These are phyloP conservation scores for Hypomontagnella monticulosa DNA, from an alignment of 495 filamentous ascomycete genomes.

Conservation along the genomic window DNA sequence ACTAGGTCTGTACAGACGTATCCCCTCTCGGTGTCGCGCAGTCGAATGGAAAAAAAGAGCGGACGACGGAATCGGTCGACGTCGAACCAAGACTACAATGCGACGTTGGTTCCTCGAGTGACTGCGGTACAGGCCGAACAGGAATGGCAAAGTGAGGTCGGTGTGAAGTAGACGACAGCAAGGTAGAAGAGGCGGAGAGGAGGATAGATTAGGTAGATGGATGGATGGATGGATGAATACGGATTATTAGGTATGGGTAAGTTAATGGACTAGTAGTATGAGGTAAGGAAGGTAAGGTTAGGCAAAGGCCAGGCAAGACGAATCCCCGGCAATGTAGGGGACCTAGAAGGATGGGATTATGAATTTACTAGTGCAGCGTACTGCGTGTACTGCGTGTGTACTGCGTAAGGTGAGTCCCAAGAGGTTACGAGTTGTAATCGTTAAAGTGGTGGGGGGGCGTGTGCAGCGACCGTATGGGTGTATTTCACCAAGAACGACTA, in stretches of 20 bases:
- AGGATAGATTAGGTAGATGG: not conserved
- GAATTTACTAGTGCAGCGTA: constrained; percentile 21
- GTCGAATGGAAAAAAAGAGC: constrained; percentile 22
- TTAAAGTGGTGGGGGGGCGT: constrained; percentile 1
- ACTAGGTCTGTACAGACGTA: constrained; percentile 5
- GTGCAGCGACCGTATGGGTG: no score
- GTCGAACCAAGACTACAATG: constrained; percentile 12
- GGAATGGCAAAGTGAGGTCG: not conserved
- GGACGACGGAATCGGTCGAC: constrained; percentile 28
- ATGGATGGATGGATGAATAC: constrained; percentile 19
- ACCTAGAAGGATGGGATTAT: constrained; percentile 26
- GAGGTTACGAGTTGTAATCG: constrained; percentile 15
- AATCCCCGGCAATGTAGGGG: constrained; percentile 5
- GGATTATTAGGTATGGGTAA: constrained; percentile 29
- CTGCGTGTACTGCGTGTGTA: constrained; percentile 7
- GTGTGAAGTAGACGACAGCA: constrained; percentile 1
- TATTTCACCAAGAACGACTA: not conserved
- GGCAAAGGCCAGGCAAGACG: constrained; percentile 8
- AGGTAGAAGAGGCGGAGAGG: not conserved
- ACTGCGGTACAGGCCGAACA: not conserved
- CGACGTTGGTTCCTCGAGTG: not conserved
- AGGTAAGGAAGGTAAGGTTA: constrained; percentile 3
- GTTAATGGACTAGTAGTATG: constrained; percentile 4
- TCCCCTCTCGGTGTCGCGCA: constrained; percentile 26
- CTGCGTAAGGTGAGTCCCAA: constrained; percentile 19